Percentiles rank a stretch among this genome's conserved stretches.
These are phyloP conservation scores for Xerocomus brunneocitrinus DNA, from an alignment of 768 basidiomycete species.

Conservation along the genomic window DNA sequence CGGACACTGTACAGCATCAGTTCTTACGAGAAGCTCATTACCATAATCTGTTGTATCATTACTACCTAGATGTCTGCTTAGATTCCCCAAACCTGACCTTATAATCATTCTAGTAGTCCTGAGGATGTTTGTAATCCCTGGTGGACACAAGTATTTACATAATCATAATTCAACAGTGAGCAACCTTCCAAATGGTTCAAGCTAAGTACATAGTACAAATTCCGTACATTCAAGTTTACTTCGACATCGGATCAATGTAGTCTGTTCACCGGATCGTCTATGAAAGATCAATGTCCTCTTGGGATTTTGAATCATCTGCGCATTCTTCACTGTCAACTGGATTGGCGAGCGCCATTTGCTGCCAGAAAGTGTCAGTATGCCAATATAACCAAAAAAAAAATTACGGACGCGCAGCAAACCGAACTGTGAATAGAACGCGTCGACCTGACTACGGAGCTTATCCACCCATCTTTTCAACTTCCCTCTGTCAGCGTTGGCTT, in stretches of 20 bases:
- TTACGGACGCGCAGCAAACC: conserved; percentile 10
- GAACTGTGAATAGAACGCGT: conserved; percentile 8
- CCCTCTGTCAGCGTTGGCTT: conserved; percentile 14
- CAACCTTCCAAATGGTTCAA: neutral
- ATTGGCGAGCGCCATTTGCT: conserved; percentile 9
- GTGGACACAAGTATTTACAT: no score
- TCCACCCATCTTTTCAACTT: conserved; percentile 10
- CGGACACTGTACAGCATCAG: conserved; percentile 6
- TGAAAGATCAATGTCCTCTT: neutral
- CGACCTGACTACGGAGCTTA: conserved; percentile 8
- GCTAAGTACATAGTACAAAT: neutral
- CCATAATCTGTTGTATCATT: conserved; percentile 11
- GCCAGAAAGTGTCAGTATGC: neutral
- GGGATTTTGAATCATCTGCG: neutral
- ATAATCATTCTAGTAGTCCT: neutral
- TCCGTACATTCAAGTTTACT: neutral
- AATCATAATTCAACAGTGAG: no score
- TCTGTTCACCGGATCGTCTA: no score
- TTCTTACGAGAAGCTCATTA: neutral
- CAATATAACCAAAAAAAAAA: neutral
- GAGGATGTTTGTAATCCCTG: neutral
- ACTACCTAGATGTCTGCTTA: neutral
- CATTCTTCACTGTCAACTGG: conserved; percentile 1
- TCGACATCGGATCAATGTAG: neutral
- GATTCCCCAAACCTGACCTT: neutral